Conservation (phyloP, 1,284 basidiomycete species). For the Caloboletus firmus region DNA sequence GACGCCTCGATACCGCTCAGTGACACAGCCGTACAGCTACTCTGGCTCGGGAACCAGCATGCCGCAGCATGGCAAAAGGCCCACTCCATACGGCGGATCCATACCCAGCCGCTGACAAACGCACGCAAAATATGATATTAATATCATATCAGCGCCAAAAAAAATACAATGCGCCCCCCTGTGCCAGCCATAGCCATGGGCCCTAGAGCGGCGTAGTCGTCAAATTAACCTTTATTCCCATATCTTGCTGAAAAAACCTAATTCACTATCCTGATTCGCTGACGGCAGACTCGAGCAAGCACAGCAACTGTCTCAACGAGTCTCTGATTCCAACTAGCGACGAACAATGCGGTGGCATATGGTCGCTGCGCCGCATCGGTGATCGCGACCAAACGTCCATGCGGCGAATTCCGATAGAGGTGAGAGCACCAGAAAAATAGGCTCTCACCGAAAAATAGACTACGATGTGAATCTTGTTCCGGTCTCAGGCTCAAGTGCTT, state of each 20-base stretch:
- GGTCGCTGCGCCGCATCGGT: background rate
- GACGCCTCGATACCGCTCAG: too few species aligned
- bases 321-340: background rate
- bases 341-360: background rate
- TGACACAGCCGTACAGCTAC: background rate
- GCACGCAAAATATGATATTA: background rate
- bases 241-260: conserved; percentile 20
- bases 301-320: conserved; percentile 13
- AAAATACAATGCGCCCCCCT: background rate
- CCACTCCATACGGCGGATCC: background rate
- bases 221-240: conserved; percentile 22
- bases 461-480: background rate
- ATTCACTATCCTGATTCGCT: conserved; percentile 8
- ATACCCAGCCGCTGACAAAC: background rate
- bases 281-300: conserved; percentile 18
- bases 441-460: background rate
- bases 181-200: background rate
- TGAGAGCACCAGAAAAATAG: conserved; percentile 1
- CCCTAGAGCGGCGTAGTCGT: conserved; percentile 16
- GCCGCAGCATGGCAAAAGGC: background rate
- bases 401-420: background rate
- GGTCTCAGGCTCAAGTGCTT: background rate
- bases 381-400: background rate
- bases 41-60: background rate
- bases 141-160: background rate